phyloP scores from a whole-genome alignment of 2,329 filamentous ascomycete genomes.

The Leptosphaerulina australis region DNA sequence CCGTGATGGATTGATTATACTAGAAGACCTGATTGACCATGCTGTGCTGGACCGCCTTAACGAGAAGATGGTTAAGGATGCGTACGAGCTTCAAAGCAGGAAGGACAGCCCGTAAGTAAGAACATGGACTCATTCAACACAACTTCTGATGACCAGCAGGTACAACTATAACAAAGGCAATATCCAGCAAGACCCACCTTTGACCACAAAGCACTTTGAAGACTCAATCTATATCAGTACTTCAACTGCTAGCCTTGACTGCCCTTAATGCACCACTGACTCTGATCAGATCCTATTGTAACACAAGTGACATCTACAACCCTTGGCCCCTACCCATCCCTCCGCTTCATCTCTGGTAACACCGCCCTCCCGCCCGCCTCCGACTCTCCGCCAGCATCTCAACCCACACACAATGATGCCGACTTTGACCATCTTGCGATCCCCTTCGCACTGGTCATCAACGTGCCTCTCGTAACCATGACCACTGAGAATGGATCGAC shows the following conservation, averaged over 20 bases:
- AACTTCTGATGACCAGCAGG: background rate
- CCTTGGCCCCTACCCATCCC: conserved; percentile 38
- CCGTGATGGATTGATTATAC: conserved; percentile 43
- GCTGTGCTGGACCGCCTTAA: conserved; percentile 62
- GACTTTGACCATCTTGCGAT: conserved; percentile 42
- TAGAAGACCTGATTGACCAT: conserved; percentile 50
- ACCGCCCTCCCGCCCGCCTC: conserved; percentile 54
- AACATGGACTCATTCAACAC: background rate
- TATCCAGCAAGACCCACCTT: conserved; percentile 65
- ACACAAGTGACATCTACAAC: conserved; percentile 61
- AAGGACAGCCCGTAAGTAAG: conserved; percentile 55
- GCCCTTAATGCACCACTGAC: conserved; percentile 19
- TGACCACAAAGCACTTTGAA: conserved; percentile 50
- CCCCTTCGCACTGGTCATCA: conserved; percentile 56
- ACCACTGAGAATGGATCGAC: conserved; percentile 56
- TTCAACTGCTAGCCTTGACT: too few species aligned
- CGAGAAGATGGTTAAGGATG: conserved; percentile 64
- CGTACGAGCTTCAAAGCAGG: conserved; percentile 55
- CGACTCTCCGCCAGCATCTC: conserved; percentile 41
- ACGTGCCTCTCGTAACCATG: conserved; percentile 56
- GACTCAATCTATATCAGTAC: conserved; percentile 60
- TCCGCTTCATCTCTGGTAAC: conserved; percentile 45
- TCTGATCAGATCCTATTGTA: conserved; percentile 57
- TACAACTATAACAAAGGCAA: conserved; percentile 70
- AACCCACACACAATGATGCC: conserved; percentile 44